phyloP scores from a whole-genome alignment of 1,284 basidiomycete genomes.

The Hymenochaete sp. region DNA sequence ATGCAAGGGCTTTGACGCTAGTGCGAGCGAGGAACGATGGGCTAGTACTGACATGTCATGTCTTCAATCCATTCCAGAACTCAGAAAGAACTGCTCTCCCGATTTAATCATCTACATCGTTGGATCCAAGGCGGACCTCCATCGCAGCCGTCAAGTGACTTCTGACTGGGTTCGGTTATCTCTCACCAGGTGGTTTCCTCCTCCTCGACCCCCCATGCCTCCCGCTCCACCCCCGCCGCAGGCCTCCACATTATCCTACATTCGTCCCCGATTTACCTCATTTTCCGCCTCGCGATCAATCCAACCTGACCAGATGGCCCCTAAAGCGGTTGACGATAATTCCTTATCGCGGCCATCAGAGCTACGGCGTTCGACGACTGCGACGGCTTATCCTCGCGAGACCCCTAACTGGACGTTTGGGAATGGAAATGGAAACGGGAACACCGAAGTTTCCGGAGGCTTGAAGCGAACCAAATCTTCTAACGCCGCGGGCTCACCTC shows the following conservation, averaged over 20 bases:
- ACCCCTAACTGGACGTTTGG: constrained; percentile 9
- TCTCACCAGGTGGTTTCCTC: constrained; percentile 79
- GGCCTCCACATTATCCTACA: constrained; percentile 67
- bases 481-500: constrained; percentile 11
- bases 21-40: too few species aligned
- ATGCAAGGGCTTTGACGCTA: not conserved
- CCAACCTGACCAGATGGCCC: constrained; percentile 32
- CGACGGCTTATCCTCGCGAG: constrained; percentile 13
- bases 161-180: constrained; percentile 72
- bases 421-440: constrained; percentile 13
- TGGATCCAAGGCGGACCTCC: constrained; percentile 81
- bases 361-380: constrained; percentile 37
- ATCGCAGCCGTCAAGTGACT: constrained; percentile 61
- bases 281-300: constrained; percentile 66
- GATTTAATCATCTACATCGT: constrained; percentile 89
- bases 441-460: constrained; percentile 1
- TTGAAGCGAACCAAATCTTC: constrained; percentile 16
- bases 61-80: constrained; percentile 45
- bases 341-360: constrained; percentile 35
- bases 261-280: constrained; percentile 77
- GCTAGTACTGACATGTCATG: constrained; percentile 6
- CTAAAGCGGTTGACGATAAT: constrained; percentile 37
- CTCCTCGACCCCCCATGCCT: constrained; percentile 56
- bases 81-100: constrained; percentile 78
- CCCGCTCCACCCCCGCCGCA: constrained; percentile 48